phyloP scores from a whole-genome alignment of 306 rosid genomes.

The Pterocarpus macrocarpus region DNA sequence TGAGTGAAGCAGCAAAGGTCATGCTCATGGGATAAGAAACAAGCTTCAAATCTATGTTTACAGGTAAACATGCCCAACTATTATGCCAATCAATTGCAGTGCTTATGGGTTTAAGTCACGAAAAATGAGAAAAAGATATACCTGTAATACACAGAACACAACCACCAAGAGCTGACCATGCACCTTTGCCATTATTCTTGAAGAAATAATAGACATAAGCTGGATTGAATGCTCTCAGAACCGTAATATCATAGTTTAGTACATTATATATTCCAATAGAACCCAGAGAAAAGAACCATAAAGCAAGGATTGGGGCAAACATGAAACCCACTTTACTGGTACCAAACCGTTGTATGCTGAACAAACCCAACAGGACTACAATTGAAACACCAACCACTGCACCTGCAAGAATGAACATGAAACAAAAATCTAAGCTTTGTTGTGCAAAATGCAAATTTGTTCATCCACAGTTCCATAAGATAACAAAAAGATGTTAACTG shows the following conservation, averaged over 20 bases:
- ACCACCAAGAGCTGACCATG: constrained; percentile 99
- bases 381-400: constrained; percentile 76
- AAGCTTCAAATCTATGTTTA: constrained; percentile 3
- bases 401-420: constrained; percentile 62
- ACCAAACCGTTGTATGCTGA: constrained; percentile 91
- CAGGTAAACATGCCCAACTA: constrained; percentile 25
- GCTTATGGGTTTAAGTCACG: constrained; percentile 25
- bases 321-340: constrained; percentile 89
- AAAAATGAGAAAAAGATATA: constrained; percentile 48
- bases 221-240: constrained; percentile 91
- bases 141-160: constrained; percentile 98
- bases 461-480: constrained; percentile 19
- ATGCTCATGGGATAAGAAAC: background rate
- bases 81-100: constrained; percentile 17
- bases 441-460: constrained; percentile 27
- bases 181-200: constrained; percentile 68
- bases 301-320: constrained; percentile 87
- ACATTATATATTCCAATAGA: constrained; percentile 87
- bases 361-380: constrained; percentile 71
- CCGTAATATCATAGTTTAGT: constrained; percentile 65
- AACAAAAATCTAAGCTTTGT: constrained; percentile 35
- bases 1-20: constrained; percentile 5
- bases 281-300: constrained; percentile 94
- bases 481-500: no score
- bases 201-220: constrained; percentile 89